phyloP scores from a whole-genome alignment of 176 grass and related monocot genomes.

The Avena atlantica region DNA sequence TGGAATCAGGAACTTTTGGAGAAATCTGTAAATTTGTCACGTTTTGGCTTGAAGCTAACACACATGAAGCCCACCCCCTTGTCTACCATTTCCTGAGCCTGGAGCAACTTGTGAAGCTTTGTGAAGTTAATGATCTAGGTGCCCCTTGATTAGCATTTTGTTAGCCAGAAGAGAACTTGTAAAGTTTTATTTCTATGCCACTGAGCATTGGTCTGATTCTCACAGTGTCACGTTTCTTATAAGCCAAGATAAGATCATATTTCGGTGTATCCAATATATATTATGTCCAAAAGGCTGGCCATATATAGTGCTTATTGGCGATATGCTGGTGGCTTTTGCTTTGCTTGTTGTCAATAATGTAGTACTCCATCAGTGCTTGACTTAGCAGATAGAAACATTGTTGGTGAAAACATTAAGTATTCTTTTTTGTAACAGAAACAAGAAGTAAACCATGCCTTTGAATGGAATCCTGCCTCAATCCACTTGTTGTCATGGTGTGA shows the following conservation, averaged over 20 bases:
- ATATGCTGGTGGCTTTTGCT: background rate
- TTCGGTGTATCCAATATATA: background rate
- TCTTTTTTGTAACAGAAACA: no score
- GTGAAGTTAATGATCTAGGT: slow-evolving; percentile 32
- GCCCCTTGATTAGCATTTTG: slow-evolving; percentile 16
- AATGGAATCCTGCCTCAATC: no score
- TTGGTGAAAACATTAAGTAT: no score
- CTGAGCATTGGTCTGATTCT: background rate
- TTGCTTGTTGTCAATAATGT: no score
- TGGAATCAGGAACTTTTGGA: slow-evolving; percentile 77
- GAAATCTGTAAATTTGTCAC: slow-evolving; percentile 56
- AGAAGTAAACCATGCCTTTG: no score
- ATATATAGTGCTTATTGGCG: background rate
- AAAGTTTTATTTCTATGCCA: slow-evolving; percentile 26
- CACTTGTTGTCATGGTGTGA: no score
- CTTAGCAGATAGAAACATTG: background rate
- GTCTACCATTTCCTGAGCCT: slow-evolving; percentile 31
- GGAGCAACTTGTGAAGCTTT: slow-evolving; percentile 43
- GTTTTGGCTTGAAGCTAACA: slow-evolving; percentile 14
- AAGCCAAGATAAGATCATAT: slow-evolving; percentile 5
- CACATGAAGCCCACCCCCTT: background rate
- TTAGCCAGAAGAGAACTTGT: slow-evolving; percentile 25
- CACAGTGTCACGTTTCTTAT: background rate
- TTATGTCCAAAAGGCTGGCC: background rate
- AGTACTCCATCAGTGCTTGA: background rate